Evolutionary conservation across 208 protist species (phyloP).

Genomic region (Trypanosoma cruzi): DNA sequence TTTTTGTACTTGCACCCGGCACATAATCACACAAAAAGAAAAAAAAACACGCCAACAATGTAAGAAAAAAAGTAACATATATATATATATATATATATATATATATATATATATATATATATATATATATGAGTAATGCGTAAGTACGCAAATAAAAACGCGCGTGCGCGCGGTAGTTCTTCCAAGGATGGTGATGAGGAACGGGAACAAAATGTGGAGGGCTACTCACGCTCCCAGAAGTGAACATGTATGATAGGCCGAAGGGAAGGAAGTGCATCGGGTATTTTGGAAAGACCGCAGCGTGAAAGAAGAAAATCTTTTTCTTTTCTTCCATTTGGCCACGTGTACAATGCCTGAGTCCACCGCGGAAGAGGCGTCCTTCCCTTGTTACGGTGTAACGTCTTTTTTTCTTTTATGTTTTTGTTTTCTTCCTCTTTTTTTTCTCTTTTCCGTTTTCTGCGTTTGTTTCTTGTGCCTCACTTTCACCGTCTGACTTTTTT

Average conservation of each 20-base stretch:
- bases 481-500: not conserved
- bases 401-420: not conserved
- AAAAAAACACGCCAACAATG: no score
- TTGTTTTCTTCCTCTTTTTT: not conserved
- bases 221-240: no score
- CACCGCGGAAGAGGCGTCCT: not conserved
- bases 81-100: constrained; percentile 10
- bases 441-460: not conserved
- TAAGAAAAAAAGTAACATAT: not conserved
- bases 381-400: not conserved
- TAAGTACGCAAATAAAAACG: not conserved
- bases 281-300: not conserved
- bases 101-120: not conserved
- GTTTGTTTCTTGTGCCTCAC: constrained; percentile 9
- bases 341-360: not conserved
- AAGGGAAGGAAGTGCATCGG: not conserved
- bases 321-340: not conserved
- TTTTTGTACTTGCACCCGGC: not conserved
- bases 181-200: not conserved
- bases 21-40: not conserved
- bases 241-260: not conserved
- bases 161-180: not conserved
- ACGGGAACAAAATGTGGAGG: no score
- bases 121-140: not conserved
- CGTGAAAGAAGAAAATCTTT: not conserved